Base-by-base conservation (phyloP, 202 grass and related monocot genomes). In the Tripidium arundinaceum region DNA sequence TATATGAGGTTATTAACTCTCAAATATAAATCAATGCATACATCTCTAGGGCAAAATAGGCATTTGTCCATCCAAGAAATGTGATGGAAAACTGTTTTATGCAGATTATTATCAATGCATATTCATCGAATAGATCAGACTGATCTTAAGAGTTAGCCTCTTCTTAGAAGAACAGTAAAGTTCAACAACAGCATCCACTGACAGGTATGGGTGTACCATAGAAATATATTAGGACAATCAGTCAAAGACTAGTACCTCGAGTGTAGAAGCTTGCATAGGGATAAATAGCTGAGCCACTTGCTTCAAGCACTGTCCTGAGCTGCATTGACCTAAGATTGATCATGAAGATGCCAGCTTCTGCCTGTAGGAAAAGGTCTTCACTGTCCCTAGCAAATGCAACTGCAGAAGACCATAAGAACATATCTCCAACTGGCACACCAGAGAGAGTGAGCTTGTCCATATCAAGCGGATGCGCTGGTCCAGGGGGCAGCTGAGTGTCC, bases 261-360 rank as follows among this genome's bases (percentile, higher is more conserved):
- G 47, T 57, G 10, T 24, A 75, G 54, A 75, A 75, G 34, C 72
- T 75, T 75, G 72, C 39, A n/a, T 75, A 75, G 54, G 72, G 11
- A 41, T 60, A 60, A 27, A 75, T 27, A 6, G 21, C 31, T 37
- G 21, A 59, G 21, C n/a, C 13, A 58, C 52, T 60, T 26, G 33
- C 52, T 59, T 18, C 33, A 41, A 33, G 21, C 34, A 59, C 33
- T 60, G 60, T 24, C 12, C 13, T 61, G 12, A 75, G 54, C 13
- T 41, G 72, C 54, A 41, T 14, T 26, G 72, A 60, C 52, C 54
- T 27, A 3, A 60, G 13, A 75, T 60, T 58, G n/a, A 60, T 24
- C 72, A 18, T 57, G 21, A 75, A 75, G 21, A 59, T 24, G 2
- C 50, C 72, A 37, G 47, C n/a, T 15, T 26, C 34, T 11, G 72